These are phyloP conservation scores for Arthrobotrys conoides DNA, from an alignment of 2,329 filamentous ascomycete genomes.

Conservation along the genomic window DNA sequence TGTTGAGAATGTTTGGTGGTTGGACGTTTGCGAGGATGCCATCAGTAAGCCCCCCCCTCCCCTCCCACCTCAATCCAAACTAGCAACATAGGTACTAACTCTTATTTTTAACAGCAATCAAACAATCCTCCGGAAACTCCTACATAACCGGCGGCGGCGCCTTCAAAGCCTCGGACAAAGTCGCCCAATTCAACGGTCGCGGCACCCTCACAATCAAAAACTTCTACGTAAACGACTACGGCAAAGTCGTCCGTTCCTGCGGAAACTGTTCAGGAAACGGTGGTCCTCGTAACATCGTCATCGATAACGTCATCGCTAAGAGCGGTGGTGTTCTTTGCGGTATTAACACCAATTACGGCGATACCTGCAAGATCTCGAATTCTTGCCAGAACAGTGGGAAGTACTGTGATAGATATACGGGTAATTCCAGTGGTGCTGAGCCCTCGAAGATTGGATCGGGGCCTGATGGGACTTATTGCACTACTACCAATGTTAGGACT, in stretches of 20 bases:
- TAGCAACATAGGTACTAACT: too few relatives aligned
- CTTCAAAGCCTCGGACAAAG: conserved; percentile 69
- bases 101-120: conserved; percentile 34
- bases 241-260: conserved; percentile 71
- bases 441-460: conserved; percentile 67
- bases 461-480: conserved; percentile 66
- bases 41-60: conserved; percentile 27
- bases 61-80: too few relatives aligned
- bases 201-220: conserved; percentile 67
- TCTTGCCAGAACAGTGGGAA: conserved; percentile 66
- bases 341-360: conserved; percentile 68
- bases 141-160: conserved; percentile 70
- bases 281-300: conserved; percentile 66
- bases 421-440: conserved; percentile 67
- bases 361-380: conserved; percentile 63
- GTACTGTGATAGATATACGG: conserved; percentile 66
- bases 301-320: conserved; percentile 68
- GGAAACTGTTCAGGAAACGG: conserved; percentile 68
- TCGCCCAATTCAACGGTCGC: conserved; percentile 70
- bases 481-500: conserved; percentile 59
- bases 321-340: conserved; percentile 68
- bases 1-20: conserved; percentile 63
- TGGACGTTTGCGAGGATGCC: conserved; percentile 63
- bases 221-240: conserved; percentile 66
- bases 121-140: conserved; percentile 61